Evolutionary conservation across 805 yeast genomes (phyloP).

Genomic region (Brettanomyces anomalus): DNA sequence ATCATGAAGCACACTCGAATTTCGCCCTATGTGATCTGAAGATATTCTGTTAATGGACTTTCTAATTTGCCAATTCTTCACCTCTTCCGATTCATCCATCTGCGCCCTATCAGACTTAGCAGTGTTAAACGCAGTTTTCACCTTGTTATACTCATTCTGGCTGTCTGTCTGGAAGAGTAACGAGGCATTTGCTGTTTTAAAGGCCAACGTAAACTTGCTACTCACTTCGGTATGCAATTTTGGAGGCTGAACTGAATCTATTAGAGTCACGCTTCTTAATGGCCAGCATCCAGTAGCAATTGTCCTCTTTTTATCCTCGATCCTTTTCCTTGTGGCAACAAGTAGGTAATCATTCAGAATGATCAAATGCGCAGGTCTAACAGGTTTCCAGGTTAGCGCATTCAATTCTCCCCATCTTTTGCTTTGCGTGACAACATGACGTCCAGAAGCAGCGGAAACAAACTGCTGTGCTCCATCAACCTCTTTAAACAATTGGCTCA

Average conservation of each 20-base stretch:
- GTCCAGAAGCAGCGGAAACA: slow-evolving; percentile 64
- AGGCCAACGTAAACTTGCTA: slow-evolving; percentile 10
- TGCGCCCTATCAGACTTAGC: slow-evolving; percentile 55
- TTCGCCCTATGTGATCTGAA: slow-evolving; percentile 16
- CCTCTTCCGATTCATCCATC: slow-evolving; percentile 41
- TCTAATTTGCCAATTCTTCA: slow-evolving; percentile 30
- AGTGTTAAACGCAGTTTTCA: slow-evolving; percentile 46
- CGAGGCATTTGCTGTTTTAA: slow-evolving; percentile 19
- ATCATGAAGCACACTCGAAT: slow-evolving; percentile 42
- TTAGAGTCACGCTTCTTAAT: slow-evolving; percentile 46
- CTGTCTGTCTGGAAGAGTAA: slow-evolving; percentile 56
- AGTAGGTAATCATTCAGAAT: slow-evolving; percentile 69
- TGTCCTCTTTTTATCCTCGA: slow-evolving; percentile 24
- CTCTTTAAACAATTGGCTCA: slow-evolving; percentile 61
- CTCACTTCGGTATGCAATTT: slow-evolving; percentile 1
- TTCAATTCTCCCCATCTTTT: slow-evolving; percentile 84
- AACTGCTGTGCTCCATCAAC: slow-evolving; percentile 89
- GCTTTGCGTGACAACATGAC: slow-evolving; percentile 73
- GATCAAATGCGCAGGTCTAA: slow-evolving; percentile 67
- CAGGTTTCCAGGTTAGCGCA: slow-evolving; percentile 74
- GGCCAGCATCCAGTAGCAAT: slow-evolving; percentile 79
- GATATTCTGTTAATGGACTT: slow-evolving; percentile 37
- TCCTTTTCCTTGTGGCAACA: slow-evolving; percentile 55
- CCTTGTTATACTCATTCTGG: slow-evolving; percentile 44
- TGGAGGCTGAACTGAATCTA: slow-evolving; percentile 9